Conservation (phyloP, 2,329 filamentous ascomycete species). For the Talaromyces sp. region DNA sequence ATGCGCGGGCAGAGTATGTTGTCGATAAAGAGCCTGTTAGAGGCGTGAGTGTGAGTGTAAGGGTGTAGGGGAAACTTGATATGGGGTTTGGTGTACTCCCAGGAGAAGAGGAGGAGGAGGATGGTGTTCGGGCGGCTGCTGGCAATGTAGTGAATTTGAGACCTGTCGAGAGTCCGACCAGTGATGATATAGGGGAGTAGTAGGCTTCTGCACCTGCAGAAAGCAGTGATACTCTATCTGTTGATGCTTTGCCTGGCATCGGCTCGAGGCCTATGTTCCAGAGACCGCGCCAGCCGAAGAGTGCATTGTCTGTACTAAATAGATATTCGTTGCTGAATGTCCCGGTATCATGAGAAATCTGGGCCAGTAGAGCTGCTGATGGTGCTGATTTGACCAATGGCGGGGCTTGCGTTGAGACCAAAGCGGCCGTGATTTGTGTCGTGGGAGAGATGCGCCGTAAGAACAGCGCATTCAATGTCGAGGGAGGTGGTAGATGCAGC, state of each 20-base stretch:
- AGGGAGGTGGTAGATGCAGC: conserved; percentile 61
- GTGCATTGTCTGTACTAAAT: conserved; percentile 85
- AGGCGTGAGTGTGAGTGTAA: conserved; percentile 89
- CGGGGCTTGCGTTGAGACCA: conserved; percentile 43
- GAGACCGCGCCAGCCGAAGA: conserved; percentile 81
- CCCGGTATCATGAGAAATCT: conserved; percentile 69
- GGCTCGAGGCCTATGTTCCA: conserved; percentile 83
- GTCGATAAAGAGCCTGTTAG: conserved; percentile 91
- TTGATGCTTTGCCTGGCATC: conserved; percentile 24
- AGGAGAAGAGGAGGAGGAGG: conserved; percentile 23
- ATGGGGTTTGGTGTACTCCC: conserved; percentile 34
- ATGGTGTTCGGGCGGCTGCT: conserved; percentile 48
- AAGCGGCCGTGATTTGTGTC: conserved; percentile 73
- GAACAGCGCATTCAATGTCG: conserved; percentile 81
- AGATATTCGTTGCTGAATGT: conserved; percentile 88
- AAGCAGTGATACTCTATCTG: conserved; percentile 64
- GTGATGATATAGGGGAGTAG: conserved; percentile 92
- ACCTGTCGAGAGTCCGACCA: conserved; percentile 84
- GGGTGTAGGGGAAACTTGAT: conserved; percentile 84
- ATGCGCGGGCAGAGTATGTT: conserved; percentile 87
- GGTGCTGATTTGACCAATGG: conserved; percentile 45
- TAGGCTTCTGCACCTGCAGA: conserved; percentile 91
- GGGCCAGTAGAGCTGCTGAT: conserved; percentile 47
- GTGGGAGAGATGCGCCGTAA: conserved; percentile 74
- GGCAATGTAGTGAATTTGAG: conserved; percentile 81